These are phyloP conservation scores for Aspergillus pseudoglaucus DNA, from an alignment of 2,329 filamentous ascomycete genomes.

Conservation along the genomic window DNA sequence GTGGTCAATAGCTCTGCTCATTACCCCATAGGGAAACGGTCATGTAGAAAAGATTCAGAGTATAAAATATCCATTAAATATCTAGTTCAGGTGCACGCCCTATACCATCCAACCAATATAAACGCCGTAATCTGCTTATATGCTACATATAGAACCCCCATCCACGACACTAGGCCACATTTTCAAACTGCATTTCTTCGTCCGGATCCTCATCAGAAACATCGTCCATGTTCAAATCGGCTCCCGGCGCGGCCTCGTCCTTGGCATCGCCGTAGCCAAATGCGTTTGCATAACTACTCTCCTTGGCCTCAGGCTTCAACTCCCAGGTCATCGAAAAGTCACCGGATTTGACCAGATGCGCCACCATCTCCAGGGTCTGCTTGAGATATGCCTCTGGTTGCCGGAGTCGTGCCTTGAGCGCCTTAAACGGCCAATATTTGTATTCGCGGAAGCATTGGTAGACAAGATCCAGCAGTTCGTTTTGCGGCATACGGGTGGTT, in stretches of 20 bases:
- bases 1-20: background rate
- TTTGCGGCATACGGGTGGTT: conserved; percentile 80
- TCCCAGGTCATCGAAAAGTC: conserved; percentile 82
- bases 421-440: conserved; percentile 91
- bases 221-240: conserved; percentile 43
- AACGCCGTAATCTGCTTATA: conserved; percentile 22
- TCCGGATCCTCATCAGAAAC: conserved; percentile 48
- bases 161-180: conserved; percentile 49
- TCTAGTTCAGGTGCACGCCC: conserved; percentile 6
- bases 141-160: conserved; percentile 16
- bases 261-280: conserved; percentile 43
- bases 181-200: conserved; percentile 72
- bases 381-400: conserved; percentile 94
- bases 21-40: too few species aligned
- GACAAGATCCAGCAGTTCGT: conserved; percentile 79
- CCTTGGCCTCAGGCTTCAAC: conserved; percentile 63
- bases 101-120: conserved; percentile 8
- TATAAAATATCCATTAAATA: background rate
- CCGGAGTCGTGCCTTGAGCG: conserved; percentile 66
- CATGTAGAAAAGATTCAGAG: too few species aligned
- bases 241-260: conserved; percentile 44
- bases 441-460: conserved; percentile 77
- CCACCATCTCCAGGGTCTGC: conserved; percentile 74
- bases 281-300: conserved; percentile 42
- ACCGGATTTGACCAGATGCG: conserved; percentile 73